Conservation (phyloP, 495 filamentous ascomycete genomes). For the Margaritispora aquatica region DNA sequence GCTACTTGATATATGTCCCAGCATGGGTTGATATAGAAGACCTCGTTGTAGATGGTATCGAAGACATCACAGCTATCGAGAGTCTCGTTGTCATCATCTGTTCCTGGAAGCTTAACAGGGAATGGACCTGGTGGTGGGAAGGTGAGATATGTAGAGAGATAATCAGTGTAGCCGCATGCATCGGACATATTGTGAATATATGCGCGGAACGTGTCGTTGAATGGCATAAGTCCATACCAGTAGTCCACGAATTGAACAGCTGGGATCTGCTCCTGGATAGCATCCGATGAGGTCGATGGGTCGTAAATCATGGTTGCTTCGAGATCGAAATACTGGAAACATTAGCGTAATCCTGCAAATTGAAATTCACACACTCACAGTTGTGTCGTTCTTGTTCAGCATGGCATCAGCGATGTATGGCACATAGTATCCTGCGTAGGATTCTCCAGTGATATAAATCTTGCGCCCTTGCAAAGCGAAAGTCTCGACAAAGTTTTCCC, state of each 20-base stretch:
- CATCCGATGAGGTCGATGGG: slow-evolving; percentile 50
- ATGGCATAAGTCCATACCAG: slow-evolving; percentile 50
- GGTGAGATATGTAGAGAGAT: slow-evolving; percentile 51
- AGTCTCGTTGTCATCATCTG: slow-evolving; percentile 9
- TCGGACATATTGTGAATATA: slow-evolving; percentile 48
- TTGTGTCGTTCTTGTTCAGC: slow-evolving; percentile 59
- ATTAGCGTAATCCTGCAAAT: not conserved
- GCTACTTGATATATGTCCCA: slow-evolving; percentile 75
- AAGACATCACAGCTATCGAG: slow-evolving; percentile 51
- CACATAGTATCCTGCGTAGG: slow-evolving; percentile 55
- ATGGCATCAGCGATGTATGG: slow-evolving; percentile 75
- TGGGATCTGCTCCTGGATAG: slow-evolving; percentile 46
- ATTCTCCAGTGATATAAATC: slow-evolving; percentile 56
- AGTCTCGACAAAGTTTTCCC: slow-evolving; percentile 61
- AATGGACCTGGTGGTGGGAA: slow-evolving; percentile 61
- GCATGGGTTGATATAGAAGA: slow-evolving; percentile 62
- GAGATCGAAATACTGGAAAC: slow-evolving; percentile 51
- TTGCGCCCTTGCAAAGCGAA: slow-evolving; percentile 57
- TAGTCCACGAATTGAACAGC: slow-evolving; percentile 57
- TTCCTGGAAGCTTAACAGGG: slow-evolving; percentile 31
- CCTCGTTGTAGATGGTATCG: slow-evolving; percentile 48
- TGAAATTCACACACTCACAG: not conserved
- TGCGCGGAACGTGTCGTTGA: slow-evolving; percentile 61
- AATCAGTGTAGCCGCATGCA: slow-evolving; percentile 61
- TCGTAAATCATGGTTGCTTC: slow-evolving; percentile 66